A percentile compares a stretch with the other conserved stretches of the same genome.
Conservation (phyloP, 2,329 filamentous ascomycete species). For the Xylariales sp. region DNA sequence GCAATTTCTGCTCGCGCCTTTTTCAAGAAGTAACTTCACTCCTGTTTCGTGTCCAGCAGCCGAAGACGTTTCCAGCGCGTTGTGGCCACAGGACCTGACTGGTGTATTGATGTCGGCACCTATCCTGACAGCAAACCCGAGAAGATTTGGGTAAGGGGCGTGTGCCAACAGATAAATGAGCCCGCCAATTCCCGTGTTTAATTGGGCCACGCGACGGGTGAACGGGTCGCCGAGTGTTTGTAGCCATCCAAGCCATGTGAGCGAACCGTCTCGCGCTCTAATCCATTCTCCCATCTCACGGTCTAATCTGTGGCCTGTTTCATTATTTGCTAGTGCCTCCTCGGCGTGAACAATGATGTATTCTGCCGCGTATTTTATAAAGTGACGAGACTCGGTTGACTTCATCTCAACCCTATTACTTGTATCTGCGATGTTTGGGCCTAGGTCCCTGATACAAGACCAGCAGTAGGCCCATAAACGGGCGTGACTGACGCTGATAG, state of each 20-base stretch:
- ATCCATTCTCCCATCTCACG: not conserved
- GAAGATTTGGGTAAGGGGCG: not conserved
- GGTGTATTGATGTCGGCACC: not conserved
- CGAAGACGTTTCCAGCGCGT: not conserved
- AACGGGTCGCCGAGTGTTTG: too few species aligned
- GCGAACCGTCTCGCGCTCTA: not conserved
- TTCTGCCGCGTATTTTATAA: not conserved
- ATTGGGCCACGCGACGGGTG: too few species aligned
- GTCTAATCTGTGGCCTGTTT: not conserved
- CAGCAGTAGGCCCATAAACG: conserved; percentile 15
- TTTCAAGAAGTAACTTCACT: too few species aligned
- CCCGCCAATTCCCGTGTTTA: too few species aligned
- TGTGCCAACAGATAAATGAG: not conserved
- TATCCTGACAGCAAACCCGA: not conserved
- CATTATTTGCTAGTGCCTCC: not conserved
- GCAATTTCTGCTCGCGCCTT: too few species aligned
- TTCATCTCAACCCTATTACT: too few species aligned
- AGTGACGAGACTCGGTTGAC: not conserved
- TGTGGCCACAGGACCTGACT: not conserved
- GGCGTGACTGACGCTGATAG: conserved; percentile 7
- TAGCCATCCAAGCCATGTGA: not conserved
- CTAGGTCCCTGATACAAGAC: not conserved
- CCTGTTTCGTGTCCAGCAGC: too few species aligned
- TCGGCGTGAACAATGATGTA: conserved; percentile 3
- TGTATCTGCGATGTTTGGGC: too few species aligned